Evolutionary conservation across 2,329 filamentous ascomycete species (phyloP).

Genomic region (Pseudogymnoascus sp.): DNA sequence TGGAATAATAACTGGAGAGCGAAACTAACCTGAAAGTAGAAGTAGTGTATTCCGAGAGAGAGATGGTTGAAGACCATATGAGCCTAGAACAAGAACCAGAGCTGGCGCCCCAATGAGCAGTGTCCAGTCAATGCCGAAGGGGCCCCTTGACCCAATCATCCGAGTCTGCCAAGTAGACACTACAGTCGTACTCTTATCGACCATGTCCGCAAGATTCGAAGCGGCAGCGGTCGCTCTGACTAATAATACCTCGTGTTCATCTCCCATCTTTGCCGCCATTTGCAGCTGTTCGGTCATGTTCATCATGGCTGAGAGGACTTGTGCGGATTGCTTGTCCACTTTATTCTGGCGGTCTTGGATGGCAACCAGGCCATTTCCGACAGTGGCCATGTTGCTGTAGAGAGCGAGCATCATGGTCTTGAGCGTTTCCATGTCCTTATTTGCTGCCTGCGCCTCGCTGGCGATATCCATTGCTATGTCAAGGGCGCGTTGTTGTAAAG

Average conservation of each 20-base stretch:
- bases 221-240: background rate
- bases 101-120: background rate
- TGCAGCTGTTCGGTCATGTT: constrained; percentile 4
- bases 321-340: background rate
- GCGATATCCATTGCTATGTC: background rate
- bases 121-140: background rate
- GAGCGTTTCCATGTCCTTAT: background rate
- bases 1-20: background rate
- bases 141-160: background rate
- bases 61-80: background rate
- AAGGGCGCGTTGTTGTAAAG: background rate
- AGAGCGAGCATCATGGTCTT: background rate
- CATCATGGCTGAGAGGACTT: background rate
- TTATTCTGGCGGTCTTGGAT: constrained; percentile 7
- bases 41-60: background rate
- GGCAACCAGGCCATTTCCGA: background rate
- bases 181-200: background rate
- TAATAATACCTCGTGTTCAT: background rate
- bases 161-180: background rate
- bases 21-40: background rate
- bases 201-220: background rate
- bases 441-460: background rate
- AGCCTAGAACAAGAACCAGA: background rate
- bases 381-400: background rate
- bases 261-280: background rate